These are phyloP conservation scores for Monoraphidium neglectum DNA, from an alignment of 139 green algal species.

Conservation along the genomic window DNA sequence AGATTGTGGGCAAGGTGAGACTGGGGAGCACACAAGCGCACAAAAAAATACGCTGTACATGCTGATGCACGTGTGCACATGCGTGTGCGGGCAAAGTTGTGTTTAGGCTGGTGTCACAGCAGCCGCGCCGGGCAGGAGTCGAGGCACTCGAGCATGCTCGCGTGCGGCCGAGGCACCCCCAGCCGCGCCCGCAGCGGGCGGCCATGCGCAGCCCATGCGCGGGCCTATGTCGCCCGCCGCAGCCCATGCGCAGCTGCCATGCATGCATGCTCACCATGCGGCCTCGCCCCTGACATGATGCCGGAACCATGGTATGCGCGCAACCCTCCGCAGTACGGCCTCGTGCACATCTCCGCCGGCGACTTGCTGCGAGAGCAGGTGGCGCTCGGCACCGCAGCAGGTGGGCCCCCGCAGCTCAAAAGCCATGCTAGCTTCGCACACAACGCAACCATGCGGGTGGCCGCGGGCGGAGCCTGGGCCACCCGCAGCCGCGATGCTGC, in stretches of 20 bases:
- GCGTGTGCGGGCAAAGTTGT: too few species aligned
- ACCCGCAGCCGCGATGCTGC: too few species aligned
- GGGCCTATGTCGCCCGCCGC: neutral
- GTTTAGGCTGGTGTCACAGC: too few species aligned
- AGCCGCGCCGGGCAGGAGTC: too few species aligned
- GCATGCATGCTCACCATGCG: neutral
- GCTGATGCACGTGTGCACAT: neutral
- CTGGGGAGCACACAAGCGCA: too few species aligned
- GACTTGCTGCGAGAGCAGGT: conserved; percentile 98
- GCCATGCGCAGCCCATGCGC: neutral
- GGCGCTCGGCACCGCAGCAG: conserved; percentile 73
- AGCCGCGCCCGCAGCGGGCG: neutral
- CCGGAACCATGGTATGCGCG: neutral
- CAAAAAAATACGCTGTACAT: neutral
- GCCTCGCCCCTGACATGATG: neutral
- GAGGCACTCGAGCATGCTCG: too few species aligned
- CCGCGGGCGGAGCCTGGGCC: too few species aligned
- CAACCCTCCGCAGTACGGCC: conserved; percentile 72
- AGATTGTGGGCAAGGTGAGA: conserved; percentile 86
- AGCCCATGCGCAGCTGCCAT: neutral
- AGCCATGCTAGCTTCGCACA: neutral
- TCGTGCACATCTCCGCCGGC: conserved; percentile 96
- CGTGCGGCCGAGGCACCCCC: too few species aligned
- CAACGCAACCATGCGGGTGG: too few species aligned
- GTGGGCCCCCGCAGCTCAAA: too few species aligned